Evolutionary conservation across 1,284 basidiomycete species (phyloP).

Genomic region (Austroboletus sp.): DNA sequence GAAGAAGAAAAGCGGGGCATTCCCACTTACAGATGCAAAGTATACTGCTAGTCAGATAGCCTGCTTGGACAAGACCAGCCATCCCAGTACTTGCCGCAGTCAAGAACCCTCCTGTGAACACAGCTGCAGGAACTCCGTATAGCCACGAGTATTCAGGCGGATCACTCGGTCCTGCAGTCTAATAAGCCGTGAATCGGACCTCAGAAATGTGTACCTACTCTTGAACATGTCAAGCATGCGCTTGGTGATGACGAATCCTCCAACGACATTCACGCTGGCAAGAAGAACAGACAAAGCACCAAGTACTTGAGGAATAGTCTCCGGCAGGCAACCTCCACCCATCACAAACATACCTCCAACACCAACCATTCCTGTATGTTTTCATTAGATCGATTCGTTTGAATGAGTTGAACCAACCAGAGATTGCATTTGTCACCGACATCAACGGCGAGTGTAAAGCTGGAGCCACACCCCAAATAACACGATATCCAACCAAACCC

Average conservation of each 20-base stretch:
- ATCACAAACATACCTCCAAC: slow-evolving; percentile 81
- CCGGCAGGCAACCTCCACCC: slow-evolving; percentile 79
- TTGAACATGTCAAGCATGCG: slow-evolving; percentile 89
- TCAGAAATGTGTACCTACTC: slow-evolving; percentile 39
- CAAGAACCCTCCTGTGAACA: slow-evolving; percentile 76
- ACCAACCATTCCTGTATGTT: slow-evolving; percentile 60
- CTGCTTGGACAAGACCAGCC: slow-evolving; percentile 79
- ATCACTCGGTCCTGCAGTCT: slow-evolving; percentile 57
- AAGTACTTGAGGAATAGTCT: slow-evolving; percentile 69
- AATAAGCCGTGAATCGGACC: slow-evolving; percentile 2
- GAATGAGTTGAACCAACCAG: slow-evolving; percentile 37
- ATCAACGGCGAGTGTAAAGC: slow-evolving; percentile 78
- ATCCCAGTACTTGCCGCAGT: slow-evolving; percentile 74
- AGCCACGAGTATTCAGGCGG: slow-evolving; percentile 81
- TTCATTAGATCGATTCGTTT: slow-evolving; percentile 8
- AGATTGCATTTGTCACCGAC: slow-evolving; percentile 81
- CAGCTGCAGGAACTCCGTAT: slow-evolving; percentile 67
- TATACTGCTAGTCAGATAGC: slow-evolving; percentile 73
- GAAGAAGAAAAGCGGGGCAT: background rate
- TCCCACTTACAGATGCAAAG: slow-evolving; percentile 65
- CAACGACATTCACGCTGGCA: slow-evolving; percentile 78
- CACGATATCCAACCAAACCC: slow-evolving; percentile 76
- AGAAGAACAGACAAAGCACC: slow-evolving; percentile 75
- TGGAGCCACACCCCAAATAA: slow-evolving; percentile 81
- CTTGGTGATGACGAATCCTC: slow-evolving; percentile 78